A percentile compares a stretch with the other conserved stretches of the same genome.
phyloP scores from a whole-genome alignment of 176 grass and related monocot genomes.

The Oryza glaberrima region DNA sequence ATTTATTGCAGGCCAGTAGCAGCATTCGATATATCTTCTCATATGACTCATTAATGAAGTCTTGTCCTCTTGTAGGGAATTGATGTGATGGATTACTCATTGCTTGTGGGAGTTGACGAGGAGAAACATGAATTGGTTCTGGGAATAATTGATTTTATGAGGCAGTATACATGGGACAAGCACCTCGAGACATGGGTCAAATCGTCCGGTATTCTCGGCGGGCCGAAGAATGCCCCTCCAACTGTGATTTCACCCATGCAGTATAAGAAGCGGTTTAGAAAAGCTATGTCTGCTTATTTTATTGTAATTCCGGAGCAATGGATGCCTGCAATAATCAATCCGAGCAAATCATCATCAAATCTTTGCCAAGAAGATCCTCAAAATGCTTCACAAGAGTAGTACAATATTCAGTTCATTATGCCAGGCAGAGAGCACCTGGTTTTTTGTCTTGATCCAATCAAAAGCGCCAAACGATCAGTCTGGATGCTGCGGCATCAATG shows the following conservation, averaged over 20 bases:
- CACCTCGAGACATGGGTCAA: constrained; percentile 99
- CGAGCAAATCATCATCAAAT: constrained; percentile 55
- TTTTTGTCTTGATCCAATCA: constrained; percentile 13
- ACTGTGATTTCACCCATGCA: constrained; percentile 95
- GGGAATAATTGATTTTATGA: constrained; percentile 99
- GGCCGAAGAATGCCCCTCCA: constrained; percentile 71
- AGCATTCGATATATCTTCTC: neutral
- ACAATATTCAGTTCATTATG: constrained; percentile 6
- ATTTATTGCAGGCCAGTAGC: neutral
- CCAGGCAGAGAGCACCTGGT: neutral
- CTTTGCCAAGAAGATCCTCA: constrained; percentile 46
- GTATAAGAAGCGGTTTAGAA: constrained; percentile 95
- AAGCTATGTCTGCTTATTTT: constrained; percentile 98
- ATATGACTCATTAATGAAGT: constrained; percentile 29
- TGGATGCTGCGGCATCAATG: constrained; percentile 7
- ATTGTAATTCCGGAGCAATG: constrained; percentile 97
- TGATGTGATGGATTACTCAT: constrained; percentile 99
- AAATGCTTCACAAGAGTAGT: constrained; percentile 46
- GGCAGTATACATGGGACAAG: constrained; percentile 99
- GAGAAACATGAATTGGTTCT: constrained; percentile 90
- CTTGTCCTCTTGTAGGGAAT: constrained; percentile 65
- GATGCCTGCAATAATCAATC: constrained; percentile 63
- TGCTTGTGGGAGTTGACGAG: constrained; percentile 96
- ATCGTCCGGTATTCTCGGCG: constrained; percentile 82
- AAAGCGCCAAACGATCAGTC: constrained; percentile 6